phyloP scores from a whole-genome alignment of 1,284 basidiomycete genomes.

The Vanrija pseudolonga region DNA sequence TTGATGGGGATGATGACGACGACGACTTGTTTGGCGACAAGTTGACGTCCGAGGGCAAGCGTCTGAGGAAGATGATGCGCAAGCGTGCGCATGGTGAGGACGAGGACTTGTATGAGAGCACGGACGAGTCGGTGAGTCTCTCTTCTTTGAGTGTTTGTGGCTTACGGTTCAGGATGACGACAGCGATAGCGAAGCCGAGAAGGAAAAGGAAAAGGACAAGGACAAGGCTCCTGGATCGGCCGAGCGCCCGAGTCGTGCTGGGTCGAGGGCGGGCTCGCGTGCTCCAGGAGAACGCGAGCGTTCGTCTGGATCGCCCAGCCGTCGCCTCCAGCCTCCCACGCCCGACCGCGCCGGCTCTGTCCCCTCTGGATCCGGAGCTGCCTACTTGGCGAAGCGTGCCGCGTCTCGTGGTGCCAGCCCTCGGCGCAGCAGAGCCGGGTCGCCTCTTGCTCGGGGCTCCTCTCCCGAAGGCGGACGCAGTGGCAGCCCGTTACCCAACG shows the following conservation, averaged over 20 bases:
- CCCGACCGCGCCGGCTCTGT: slow-evolving; percentile 32
- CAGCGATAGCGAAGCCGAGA: slow-evolving; percentile 16
- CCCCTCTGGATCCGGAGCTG: slow-evolving; percentile 35
- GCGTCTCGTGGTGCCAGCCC: slow-evolving; percentile 33
- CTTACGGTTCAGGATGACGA: slow-evolving; percentile 13
- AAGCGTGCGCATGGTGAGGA: slow-evolving; percentile 22
- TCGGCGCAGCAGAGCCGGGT: slow-evolving; percentile 20
- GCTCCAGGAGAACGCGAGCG: slow-evolving; percentile 17
- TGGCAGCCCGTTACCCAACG: slow-evolving; percentile 5
- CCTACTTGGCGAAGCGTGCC: slow-evolving; percentile 40
- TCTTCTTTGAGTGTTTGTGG: too few species aligned
- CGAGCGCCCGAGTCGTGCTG: slow-evolving; percentile 4
- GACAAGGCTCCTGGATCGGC: slow-evolving; percentile 17
- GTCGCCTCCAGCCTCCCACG: slow-evolving; percentile 16
- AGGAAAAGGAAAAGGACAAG: slow-evolving; percentile 26
- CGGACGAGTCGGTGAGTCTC: slow-evolving; percentile 4
- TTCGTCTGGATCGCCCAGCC: slow-evolving; percentile 17
- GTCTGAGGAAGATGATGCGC: slow-evolving; percentile 33
- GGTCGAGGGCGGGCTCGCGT: slow-evolving; percentile 30
- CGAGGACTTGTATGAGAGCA: slow-evolving; percentile 12
- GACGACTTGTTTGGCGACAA: slow-evolving; percentile 36
- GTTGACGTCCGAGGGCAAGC: slow-evolving; percentile 36
- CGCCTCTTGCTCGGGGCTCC: slow-evolving; percentile 18
- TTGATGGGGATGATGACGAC: slow-evolving; percentile 29
- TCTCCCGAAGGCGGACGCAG: slow-evolving; percentile 17